Percentiles rank a stretch among this genome's conserved stretches.
Conservation (phyloP, 805 yeast genomes). For the Pichia ethanolica region DNA sequence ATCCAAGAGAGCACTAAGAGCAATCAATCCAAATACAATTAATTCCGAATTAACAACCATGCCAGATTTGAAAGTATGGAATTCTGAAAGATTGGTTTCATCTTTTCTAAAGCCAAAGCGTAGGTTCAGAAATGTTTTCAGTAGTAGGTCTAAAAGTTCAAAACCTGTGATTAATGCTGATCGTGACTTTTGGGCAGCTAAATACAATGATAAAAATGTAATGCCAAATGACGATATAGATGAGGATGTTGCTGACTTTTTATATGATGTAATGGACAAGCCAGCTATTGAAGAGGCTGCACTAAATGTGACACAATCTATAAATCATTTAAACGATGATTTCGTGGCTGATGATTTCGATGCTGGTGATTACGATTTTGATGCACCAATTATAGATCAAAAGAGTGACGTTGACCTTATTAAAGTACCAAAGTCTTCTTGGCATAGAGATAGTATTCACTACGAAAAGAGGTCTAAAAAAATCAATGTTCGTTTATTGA, state of each 20-base stretch:
- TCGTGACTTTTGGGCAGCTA: slow-evolving; percentile 67
- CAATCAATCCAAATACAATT: not conserved
- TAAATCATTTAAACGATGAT: slow-evolving; percentile 15
- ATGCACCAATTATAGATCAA: slow-evolving; percentile 2
- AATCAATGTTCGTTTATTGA: slow-evolving; percentile 66
- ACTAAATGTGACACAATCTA: no score
- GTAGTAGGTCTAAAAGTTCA: slow-evolving; percentile 4
- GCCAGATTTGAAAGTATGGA: slow-evolving; percentile 45
- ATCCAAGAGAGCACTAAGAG: not conserved
- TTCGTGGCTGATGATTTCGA: slow-evolving; percentile 18
- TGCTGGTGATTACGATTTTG: slow-evolving; percentile 13
- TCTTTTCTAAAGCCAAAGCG: slow-evolving; percentile 58
- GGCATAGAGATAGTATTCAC: slow-evolving; percentile 36
- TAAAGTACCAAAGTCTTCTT: not conserved
- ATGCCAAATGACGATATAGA: slow-evolving; percentile 24
- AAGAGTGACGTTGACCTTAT: not conserved
- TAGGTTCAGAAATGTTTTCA: slow-evolving; percentile 15
- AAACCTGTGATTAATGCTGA: slow-evolving; percentile 34
- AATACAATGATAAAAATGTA: slow-evolving; percentile 31
- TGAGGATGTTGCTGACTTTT: slow-evolving; percentile 13
- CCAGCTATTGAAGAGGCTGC: not conserved
- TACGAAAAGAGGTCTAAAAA: slow-evolving; percentile 70
- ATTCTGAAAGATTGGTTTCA: slow-evolving; percentile 58
- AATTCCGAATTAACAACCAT: slow-evolving; percentile 11
- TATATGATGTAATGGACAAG: slow-evolving; percentile 13